These are phyloP conservation scores for Calonectria hawksworthii DNA, from an alignment of 2,329 filamentous ascomycete species.

Conservation along the genomic window DNA sequence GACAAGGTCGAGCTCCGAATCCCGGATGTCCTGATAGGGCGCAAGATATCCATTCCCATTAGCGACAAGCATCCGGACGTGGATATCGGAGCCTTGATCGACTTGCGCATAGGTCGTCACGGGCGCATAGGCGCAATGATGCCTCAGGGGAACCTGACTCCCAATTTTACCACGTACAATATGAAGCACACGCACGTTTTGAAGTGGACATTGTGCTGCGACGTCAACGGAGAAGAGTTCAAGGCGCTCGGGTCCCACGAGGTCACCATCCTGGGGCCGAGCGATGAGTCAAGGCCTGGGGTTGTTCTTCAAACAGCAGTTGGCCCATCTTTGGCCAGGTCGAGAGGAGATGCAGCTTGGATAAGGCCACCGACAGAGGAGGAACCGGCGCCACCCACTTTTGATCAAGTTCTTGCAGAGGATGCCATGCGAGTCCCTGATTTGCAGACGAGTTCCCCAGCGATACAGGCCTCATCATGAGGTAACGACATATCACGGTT, in stretches of 20 bases:
- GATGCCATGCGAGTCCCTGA: neutral
- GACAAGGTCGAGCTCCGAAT: constrained; percentile 17
- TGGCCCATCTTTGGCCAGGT: neutral
- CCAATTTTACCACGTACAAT: constrained; percentile 44
- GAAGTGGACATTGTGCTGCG: constrained; percentile 28
- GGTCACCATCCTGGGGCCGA: constrained; percentile 10
- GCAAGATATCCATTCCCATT: constrained; percentile 19
- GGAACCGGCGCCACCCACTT: neutral
- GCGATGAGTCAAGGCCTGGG: neutral
- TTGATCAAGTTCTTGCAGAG: constrained; percentile 6
- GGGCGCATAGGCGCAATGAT: neutral
- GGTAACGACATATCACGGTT: neutral
- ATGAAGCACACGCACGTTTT: constrained; percentile 41
- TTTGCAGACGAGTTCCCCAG: neutral
- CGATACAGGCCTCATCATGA: neutral
- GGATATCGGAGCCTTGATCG: constrained; percentile 25
- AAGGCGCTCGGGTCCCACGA: neutral
- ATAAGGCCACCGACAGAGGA: constrained; percentile 18
- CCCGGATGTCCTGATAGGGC: fast-evolving
- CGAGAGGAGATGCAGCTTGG: neutral
- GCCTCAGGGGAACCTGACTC: constrained; percentile 9
- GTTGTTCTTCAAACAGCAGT: neutral
- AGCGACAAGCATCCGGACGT: neutral
- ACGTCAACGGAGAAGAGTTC: neutral
- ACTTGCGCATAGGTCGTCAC: constrained; percentile 10